These are phyloP conservation scores for Ogataea henricii DNA, from an alignment of 805 yeast species.

Conservation along the genomic window DNA sequence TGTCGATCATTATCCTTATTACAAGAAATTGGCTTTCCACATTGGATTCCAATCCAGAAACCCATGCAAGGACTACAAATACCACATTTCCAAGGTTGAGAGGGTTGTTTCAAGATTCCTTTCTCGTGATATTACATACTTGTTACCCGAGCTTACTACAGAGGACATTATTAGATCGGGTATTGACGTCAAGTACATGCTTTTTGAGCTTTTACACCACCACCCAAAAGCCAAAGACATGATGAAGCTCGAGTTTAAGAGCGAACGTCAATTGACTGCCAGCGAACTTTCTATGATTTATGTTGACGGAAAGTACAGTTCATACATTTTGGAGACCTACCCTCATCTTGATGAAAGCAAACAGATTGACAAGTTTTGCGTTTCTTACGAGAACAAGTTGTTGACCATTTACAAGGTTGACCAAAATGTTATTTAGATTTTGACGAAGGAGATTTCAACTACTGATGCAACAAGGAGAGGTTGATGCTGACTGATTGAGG, in stretches of 20 bases:
- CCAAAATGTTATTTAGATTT: too few species aligned
- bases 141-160: conserved; percentile 4
- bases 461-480: too few species aligned
- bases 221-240: neutral
- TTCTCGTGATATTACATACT: conserved; percentile 4
- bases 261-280: neutral
- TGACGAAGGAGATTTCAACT: too few species aligned
- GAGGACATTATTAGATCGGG: conserved; percentile 11
- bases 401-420: neutral
- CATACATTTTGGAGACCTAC: neutral
- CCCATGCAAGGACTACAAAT: neutral
- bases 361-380: neutral
- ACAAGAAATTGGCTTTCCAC: neutral
- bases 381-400: neutral
- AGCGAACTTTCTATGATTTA: conserved; percentile 6
- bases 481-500: too few species aligned
- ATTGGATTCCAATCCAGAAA: neutral
- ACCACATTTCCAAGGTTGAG: conserved; percentile 8
- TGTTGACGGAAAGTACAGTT: neutral
- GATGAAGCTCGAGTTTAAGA: neutral
- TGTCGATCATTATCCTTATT: neutral
- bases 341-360: neutral
- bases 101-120: conserved; percentile 2
- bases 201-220: conserved; percentile 6
- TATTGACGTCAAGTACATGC: conserved; percentile 5